Evolutionary conservation across 805 yeast species (phyloP), one percentile per base, ranked within the genome.

Genomic region (Teunomyces pallodes): DNA sequence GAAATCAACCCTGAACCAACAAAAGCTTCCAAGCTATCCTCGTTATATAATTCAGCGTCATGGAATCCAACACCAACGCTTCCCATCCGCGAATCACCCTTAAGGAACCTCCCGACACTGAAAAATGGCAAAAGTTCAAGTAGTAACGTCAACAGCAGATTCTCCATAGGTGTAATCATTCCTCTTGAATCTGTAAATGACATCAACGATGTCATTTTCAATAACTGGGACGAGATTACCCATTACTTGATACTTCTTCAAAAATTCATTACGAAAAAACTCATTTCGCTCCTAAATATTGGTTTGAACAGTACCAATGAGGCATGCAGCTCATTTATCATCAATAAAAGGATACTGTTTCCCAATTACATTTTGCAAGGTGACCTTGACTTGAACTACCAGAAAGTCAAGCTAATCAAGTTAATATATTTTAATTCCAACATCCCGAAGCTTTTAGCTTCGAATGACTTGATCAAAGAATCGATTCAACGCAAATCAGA

Each of bases 181-280:
- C 83, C 84, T 0, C 56, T 79, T 5, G 72, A 71, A n/a, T 56
- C 59, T 8, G 33, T 63, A 3, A 46, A 53, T 31, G 59, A 65
- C 27, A 51, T 74, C 9, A 66, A 66, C 32, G 80, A 76, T 33
- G 68, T 75, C 3, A 54, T 80, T 9, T 66, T 77, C 26, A 72
- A 74, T 51, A 76, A 77, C 53, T 80, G 84, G 84, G 64, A 65
- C 9, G 80, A 72, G 45, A 63, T 78, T 10, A 61, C 76, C 9
- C 72, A 66, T 45, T 74, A 66, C 35, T 50, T 78, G 27, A 58
- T 74, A 1, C 49, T 64, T 1, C 55, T 77, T 7, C 81, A 79
- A 54, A 65, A 63, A 40, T 45, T 64, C n/a, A 64, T 76, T 10
- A 57, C 65, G 27, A 61, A 69, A 47, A 76, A 74, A 49, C 57